Conservation (phyloP, 75 land plant species). For the Cupressus sempervirens region DNA sequence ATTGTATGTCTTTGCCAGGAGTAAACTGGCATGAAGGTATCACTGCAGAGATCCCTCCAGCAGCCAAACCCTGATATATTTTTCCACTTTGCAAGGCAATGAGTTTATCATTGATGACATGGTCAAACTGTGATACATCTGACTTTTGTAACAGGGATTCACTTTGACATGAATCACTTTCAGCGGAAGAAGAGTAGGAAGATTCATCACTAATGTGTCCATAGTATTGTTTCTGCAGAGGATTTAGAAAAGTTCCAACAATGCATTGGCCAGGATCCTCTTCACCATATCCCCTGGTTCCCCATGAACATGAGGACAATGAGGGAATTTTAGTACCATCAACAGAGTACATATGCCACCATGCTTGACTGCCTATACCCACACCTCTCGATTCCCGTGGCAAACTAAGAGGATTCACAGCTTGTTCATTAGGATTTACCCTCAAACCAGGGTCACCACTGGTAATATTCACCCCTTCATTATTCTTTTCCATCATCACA, state of each 20-base stretch:
- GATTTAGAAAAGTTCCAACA: neutral
- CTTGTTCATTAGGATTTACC: neutral
- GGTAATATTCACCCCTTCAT: neutral
- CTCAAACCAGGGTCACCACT: neutral
- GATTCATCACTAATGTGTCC: neutral
- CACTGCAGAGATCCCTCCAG: neutral
- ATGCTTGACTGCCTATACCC: neutral
- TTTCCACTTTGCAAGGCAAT: neutral
- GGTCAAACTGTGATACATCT: neutral
- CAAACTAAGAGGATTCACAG: neutral
- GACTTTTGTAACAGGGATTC: neutral
- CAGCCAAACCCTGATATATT: neutral
- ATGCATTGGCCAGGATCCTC: neutral
- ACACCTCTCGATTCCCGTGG: neutral
- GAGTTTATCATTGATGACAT: neutral
- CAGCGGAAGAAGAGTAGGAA: neutral
- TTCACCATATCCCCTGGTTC: neutral
- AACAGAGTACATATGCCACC: neutral
- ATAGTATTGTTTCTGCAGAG: constrained; percentile 1
- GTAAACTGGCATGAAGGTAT: neutral
- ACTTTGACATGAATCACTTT: neutral
- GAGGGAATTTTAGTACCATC: neutral
- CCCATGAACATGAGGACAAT: neutral
- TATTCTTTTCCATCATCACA: neutral
- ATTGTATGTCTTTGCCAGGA: neutral